phyloP scores from a whole-genome alignment of 2,329 filamentous ascomycete species.

The Tolypocladium sp. region DNA sequence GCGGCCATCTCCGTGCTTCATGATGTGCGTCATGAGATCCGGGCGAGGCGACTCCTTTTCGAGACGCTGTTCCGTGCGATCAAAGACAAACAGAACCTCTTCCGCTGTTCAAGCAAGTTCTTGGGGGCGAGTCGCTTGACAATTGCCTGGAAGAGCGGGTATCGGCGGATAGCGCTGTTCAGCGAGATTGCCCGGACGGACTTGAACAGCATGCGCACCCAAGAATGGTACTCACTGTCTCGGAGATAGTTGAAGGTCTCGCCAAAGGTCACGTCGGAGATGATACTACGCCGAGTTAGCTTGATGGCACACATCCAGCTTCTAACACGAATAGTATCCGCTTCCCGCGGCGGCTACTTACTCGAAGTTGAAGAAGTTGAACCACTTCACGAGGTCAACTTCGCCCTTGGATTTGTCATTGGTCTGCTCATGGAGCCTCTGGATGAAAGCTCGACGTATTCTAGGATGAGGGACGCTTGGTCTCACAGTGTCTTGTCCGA shows the following conservation, averaged over 20 bases:
- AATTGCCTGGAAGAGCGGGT: not conserved
- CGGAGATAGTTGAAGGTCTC: conserved; percentile 15
- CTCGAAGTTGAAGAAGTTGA: conserved; percentile 17
- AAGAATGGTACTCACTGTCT: conserved; percentile 12
- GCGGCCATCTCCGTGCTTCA: not conserved
- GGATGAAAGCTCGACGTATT: conserved; percentile 30
- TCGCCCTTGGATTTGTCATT: conserved; percentile 1
- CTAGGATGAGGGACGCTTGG: conserved; percentile 19
- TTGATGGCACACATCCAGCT: not conserved
- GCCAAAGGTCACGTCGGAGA: conserved; percentile 17
- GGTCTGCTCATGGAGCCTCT: conserved; percentile 21
- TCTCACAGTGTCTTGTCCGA: conserved; percentile 12
- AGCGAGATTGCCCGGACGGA: conserved; percentile 3
- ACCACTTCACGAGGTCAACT: conserved; percentile 14
- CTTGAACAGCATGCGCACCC: conserved; percentile 9
- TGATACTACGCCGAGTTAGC: conserved; percentile 4
- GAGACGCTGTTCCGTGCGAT: not conserved
- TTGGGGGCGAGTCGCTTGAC: not conserved
- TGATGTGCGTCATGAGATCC: not conserved
- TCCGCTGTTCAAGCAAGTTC: not conserved
- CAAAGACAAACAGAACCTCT: not conserved
- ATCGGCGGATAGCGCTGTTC: not conserved
- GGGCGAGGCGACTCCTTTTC: not conserved
- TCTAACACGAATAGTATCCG: not conserved
- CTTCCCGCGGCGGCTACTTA: not conserved